Evolutionary conservation across 768 basidiomycete species (phyloP).

Genomic region (Sarcodon aspratus): DNA sequence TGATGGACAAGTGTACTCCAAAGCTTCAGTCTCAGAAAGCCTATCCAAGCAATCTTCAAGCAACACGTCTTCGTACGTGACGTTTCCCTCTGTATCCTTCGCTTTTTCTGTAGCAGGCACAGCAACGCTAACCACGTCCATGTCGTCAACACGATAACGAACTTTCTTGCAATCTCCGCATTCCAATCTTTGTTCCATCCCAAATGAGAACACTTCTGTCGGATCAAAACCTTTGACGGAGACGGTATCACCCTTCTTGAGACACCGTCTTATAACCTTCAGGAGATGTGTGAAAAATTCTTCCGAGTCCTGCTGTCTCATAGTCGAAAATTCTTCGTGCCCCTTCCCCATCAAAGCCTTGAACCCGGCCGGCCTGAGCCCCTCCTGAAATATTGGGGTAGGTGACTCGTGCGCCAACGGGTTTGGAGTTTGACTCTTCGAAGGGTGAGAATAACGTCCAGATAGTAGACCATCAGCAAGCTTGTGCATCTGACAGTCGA

Average conservation of each 20-base stretch:
- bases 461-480: constrained; percentile 87
- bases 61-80: constrained; percentile 47
- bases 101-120: constrained; percentile 57
- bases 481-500: constrained; percentile 95
- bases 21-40: constrained; percentile 44
- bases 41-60: constrained; percentile 51
- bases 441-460: constrained; percentile 67
- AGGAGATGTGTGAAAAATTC: constrained; percentile 86
- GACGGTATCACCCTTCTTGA: constrained; percentile 28
- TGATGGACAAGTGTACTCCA: constrained; percentile 74
- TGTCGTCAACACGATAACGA: constrained; percentile 66
- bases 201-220: constrained; percentile 70
- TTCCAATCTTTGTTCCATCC: constrained; percentile 78
- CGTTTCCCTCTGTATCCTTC: constrained; percentile 49
- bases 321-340: constrained; percentile 90
- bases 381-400: constrained; percentile 64
- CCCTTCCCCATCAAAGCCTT: constrained; percentile 87
- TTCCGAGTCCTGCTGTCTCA: constrained; percentile 95
- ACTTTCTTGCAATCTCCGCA: constrained; percentile 73
- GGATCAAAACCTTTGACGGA: constrained; percentile 42
- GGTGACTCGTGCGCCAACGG: constrained; percentile 26
- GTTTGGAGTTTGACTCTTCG: constrained; percentile 14
- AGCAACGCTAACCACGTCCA: constrained; percentile 70
- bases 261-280: constrained; percentile 57
- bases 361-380: constrained; percentile 73